Evolutionary conservation across 2,329 filamentous ascomycete species (phyloP).

Genomic region (Capronia epimyces): DNA sequence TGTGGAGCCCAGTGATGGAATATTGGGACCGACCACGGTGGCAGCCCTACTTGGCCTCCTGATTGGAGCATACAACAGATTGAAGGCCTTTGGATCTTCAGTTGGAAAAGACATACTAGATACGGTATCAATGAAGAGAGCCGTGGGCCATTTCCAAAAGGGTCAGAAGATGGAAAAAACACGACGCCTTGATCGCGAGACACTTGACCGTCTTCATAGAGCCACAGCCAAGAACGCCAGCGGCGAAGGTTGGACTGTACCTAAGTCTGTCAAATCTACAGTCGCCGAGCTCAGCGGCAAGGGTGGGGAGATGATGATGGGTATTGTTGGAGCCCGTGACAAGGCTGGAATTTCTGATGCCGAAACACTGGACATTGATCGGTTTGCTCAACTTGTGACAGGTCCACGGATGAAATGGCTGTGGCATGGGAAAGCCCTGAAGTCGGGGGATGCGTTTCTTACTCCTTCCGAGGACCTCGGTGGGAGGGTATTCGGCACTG

Average conservation of each 20-base stretch:
- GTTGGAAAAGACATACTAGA: slow-evolving; percentile 91
- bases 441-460: slow-evolving; percentile 40
- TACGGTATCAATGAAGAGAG: slow-evolving; percentile 71
- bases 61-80: slow-evolving; percentile 81
- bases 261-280: slow-evolving; percentile 88
- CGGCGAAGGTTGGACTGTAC: slow-evolving; percentile 86
- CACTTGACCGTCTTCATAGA: slow-evolving; percentile 71
- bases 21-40: slow-evolving; percentile 86
- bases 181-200: slow-evolving; percentile 74
- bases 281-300: slow-evolving; percentile 91
- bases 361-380: slow-evolving; percentile 84
- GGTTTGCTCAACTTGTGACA: slow-evolving; percentile 68
- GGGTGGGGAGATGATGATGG: slow-evolving; percentile 87
- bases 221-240: slow-evolving; percentile 85
- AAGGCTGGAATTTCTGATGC: slow-evolving; percentile 88
- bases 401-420: slow-evolving; percentile 88
- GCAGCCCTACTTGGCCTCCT: slow-evolving; percentile 80
- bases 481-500: slow-evolving; percentile 42
- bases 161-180: slow-evolving; percentile 73
- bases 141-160: slow-evolving; percentile 85
- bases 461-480: slow-evolving; percentile 23
- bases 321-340: slow-evolving; percentile 81
- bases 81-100: slow-evolving; percentile 77
- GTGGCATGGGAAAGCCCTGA: slow-evolving; percentile 84
- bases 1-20: slow-evolving; percentile 85